Percentiles rank a stretch among this genome's conserved stretches.
Evolutionary conservation across 148 eudicot species (phyloP).

Genomic region (Fallopia convolvulus): DNA sequence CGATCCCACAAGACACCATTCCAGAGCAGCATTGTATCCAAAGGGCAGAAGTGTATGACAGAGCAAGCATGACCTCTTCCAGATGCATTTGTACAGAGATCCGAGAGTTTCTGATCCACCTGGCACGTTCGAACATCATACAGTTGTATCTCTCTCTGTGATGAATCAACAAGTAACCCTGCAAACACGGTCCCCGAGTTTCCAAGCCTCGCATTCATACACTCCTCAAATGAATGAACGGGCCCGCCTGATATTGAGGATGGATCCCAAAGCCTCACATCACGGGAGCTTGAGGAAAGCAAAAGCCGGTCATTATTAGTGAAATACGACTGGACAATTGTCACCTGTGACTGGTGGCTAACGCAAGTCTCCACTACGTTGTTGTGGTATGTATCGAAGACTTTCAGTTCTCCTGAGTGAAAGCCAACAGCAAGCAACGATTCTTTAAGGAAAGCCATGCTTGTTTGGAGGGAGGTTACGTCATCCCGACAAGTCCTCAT

Average conservation of each 20-base stretch:
- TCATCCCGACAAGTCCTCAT: conserved; percentile 90
- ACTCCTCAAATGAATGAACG: conserved; percentile 66
- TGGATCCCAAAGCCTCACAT: conserved; percentile 87
- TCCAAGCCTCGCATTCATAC: conserved; percentile 65
- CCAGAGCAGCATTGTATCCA: conserved; percentile 78
- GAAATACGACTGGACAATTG: conserved; percentile 53
- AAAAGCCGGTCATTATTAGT: conserved; percentile 42
- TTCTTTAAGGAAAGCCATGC: conserved; percentile 74
- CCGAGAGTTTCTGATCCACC: conserved; percentile 54
- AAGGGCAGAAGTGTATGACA: conserved; percentile 72
- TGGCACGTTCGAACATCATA: conserved; percentile 71
- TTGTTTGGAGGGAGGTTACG: conserved; percentile 53
- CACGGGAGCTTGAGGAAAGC: conserved; percentile 75
- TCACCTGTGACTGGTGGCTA: conserved; percentile 59
- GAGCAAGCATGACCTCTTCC: conserved; percentile 59
- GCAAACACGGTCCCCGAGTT: conserved; percentile 64
- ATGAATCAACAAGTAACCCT: conserved; percentile 58
- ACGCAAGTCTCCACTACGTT: conserved; percentile 63
- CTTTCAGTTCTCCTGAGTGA: conserved; percentile 84
- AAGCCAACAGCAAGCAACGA: conserved; percentile 76
- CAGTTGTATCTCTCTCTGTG: conserved; percentile 60
- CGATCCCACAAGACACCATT: conserved; percentile 91
- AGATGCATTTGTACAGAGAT: conserved; percentile 28
- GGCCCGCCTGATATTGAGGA: conserved; percentile 72
- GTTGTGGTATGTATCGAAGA: conserved; percentile 64